A percentile compares a stretch with the other conserved stretches of the same genome.
These are phyloP conservation scores for Clohesyomyces aquaticus DNA, from an alignment of 495 filamentous ascomycete species.

Conservation along the genomic window DNA sequence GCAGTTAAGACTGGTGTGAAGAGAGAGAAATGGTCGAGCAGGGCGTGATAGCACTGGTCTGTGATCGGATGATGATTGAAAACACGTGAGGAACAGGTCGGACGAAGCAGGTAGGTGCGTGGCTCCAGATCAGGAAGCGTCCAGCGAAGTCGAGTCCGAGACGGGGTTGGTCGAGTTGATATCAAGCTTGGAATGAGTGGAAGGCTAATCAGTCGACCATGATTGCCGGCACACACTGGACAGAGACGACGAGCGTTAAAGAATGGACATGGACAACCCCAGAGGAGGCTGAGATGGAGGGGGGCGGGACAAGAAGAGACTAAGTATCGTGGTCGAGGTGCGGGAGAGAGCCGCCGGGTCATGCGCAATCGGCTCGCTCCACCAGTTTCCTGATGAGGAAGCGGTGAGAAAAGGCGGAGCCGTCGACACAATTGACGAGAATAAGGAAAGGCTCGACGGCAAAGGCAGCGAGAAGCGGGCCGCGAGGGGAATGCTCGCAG, in stretches of 20 bases:
- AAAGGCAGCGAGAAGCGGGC: slow-evolving; percentile 20
- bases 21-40: not conserved
- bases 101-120: not conserved
- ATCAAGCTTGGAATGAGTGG: slow-evolving; percentile 1
- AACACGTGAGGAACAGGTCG: not conserved
- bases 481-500: slow-evolving; percentile 14
- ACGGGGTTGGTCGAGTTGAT: not conserved
- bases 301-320: slow-evolving; percentile 4
- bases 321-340: slow-evolving; percentile 28
- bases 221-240: not conserved
- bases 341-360: slow-evolving; percentile 27
- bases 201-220: slow-evolving; percentile 25
- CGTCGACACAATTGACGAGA: slow-evolving; percentile 4
- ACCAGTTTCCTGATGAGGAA: slow-evolving; percentile 30
- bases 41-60: not conserved
- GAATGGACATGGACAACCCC: slow-evolving; percentile 1
- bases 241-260: slow-evolving; percentile 1
- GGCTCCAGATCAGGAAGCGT: not conserved
- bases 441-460: slow-evolving; percentile 20
- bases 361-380: slow-evolving; percentile 34
- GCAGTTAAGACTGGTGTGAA: slow-evolving; percentile 2
- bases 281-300: slow-evolving; percentile 14
- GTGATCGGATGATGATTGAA: not conserved
- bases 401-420: slow-evolving; percentile 4
- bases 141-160: no score